Evolutionary conservation across 2,329 filamentous ascomycete species (phyloP).

Genomic region (Colletotrichum spinosum): DNA sequence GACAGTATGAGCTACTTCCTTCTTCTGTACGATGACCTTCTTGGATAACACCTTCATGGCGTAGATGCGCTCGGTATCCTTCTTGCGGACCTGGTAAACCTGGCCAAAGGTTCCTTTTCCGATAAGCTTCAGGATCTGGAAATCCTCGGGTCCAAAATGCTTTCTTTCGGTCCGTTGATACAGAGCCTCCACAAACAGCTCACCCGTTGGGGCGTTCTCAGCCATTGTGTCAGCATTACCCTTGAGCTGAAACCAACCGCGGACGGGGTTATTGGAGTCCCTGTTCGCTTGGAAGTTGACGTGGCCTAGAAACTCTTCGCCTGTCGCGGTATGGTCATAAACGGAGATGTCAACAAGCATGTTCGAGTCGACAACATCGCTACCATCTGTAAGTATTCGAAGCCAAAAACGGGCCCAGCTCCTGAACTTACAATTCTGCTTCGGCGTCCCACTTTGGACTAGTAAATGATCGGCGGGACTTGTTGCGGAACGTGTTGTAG

Average conservation of each 20-base stretch:
- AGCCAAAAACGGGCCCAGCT: constrained; percentile 39
- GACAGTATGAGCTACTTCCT: constrained; percentile 96
- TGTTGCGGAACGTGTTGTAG: constrained; percentile 68
- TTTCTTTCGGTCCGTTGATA: constrained; percentile 91
- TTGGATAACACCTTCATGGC: constrained; percentile 99
- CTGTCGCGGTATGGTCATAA: constrained; percentile 83
- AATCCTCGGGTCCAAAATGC: constrained; percentile 94
- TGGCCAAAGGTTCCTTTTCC: constrained; percentile 99
- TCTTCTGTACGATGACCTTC: constrained; percentile 99
- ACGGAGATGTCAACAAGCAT: constrained; percentile 93
- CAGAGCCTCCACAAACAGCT: constrained; percentile 86
- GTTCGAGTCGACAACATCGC: constrained; percentile 92
- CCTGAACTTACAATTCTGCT: constrained; percentile 84
- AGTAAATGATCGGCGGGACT: constrained; percentile 72
- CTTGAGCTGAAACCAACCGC: constrained; percentile 87
- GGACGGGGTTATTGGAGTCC: constrained; percentile 76
- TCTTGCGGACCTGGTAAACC: constrained; percentile 98
- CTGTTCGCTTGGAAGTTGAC: constrained; percentile 80
- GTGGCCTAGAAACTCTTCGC: constrained; percentile 92
- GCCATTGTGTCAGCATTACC: constrained; percentile 77
- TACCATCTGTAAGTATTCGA: constrained; percentile 50
- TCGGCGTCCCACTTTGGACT: constrained; percentile 97
- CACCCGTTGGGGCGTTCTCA: constrained; percentile 83
- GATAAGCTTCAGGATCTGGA: constrained; percentile 94
- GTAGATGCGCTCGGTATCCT: constrained; percentile 94